phyloP scores from a whole-genome alignment of 1,284 basidiomycete species.

The Ustilago sp. region DNA sequence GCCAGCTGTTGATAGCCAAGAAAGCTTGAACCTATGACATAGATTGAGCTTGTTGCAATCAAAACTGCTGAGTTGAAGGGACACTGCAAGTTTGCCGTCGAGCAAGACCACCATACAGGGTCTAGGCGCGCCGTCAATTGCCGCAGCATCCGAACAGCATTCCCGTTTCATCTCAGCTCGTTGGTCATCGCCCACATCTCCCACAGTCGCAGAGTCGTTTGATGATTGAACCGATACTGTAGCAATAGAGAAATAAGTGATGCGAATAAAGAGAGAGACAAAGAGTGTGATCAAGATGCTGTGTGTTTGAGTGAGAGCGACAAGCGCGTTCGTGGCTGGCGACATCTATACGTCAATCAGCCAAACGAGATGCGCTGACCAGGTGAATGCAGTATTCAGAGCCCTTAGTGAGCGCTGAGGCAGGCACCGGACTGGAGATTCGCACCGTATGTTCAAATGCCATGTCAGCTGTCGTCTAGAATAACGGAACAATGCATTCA shows the following conservation, averaged over 20 bases:
- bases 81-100: not conserved
- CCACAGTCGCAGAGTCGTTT: too few relatives aligned
- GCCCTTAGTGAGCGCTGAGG: not conserved
- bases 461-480: not conserved
- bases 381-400: not conserved
- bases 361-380: not conserved
- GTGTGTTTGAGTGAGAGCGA: not conserved
- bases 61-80: not conserved
- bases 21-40: not conserved
- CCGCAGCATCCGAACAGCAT: not conserved
- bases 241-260: slow-evolving; percentile 25
- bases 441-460: slow-evolving; percentile 3
- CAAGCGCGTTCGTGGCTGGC: not conserved
- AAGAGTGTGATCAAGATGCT: slow-evolving; percentile 20
- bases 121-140: not conserved
- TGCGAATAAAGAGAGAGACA: slow-evolving; percentile 26
- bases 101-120: not conserved
- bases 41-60: not conserved
- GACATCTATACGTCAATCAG: slow-evolving; percentile 3
- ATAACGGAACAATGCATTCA: slow-evolving; percentile 11
- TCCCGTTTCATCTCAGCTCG: too few relatives aligned
- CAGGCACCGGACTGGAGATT: slow-evolving; percentile 12
- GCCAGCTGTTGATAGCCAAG: not conserved
- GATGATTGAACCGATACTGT: slow-evolving; percentile 25
- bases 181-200: too few relatives aligned